Evolutionary conservation across 108 stramenopile genomes (phyloP).

Genomic region (Fragilaria crotonensis): DNA sequence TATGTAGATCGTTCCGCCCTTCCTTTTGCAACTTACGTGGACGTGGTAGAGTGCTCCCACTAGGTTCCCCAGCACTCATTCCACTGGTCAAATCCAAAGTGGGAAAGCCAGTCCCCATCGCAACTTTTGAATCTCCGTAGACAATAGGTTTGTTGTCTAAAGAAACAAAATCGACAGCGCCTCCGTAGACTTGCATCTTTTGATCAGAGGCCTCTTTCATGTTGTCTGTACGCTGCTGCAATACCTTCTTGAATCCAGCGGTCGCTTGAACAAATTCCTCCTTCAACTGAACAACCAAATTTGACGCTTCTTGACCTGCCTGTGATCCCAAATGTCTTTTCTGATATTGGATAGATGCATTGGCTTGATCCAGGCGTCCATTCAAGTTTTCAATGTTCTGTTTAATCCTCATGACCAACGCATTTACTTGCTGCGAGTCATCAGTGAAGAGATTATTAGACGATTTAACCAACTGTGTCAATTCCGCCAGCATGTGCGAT

Average conservation of each 20-base stretch:
- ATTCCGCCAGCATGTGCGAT: conserved; percentile 52
- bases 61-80: conserved; percentile 52
- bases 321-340: conserved; percentile 63
- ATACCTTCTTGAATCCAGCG: conserved; percentile 69
- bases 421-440: conserved; percentile 61
- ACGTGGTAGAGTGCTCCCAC: conserved; percentile 18
- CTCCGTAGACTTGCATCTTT: conserved; percentile 64
- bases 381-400: conserved; percentile 66
- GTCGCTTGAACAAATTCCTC: conserved; percentile 76
- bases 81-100: conserved; percentile 80
- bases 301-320: conserved; percentile 73
- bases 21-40: conserved; percentile 40
- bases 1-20: too few species aligned
- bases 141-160: conserved; percentile 67
- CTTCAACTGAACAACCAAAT: conserved; percentile 67
- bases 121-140: conserved; percentile 24
- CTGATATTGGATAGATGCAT: conserved; percentile 42
- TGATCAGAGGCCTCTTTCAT: conserved; percentile 70
- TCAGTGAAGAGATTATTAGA: conserved; percentile 61
- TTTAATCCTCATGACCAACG: conserved; percentile 71
- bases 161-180: conserved; percentile 23
- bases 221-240: conserved; percentile 69
- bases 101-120: conserved; percentile 29
- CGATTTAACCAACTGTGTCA: conserved; percentile 58
- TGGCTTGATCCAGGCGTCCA: conserved; percentile 62